A percentile compares a stretch with the other conserved stretches of the same genome.
phyloP scores from a whole-genome alignment of 805 yeast species.

The Starmerella kuoi region DNA sequence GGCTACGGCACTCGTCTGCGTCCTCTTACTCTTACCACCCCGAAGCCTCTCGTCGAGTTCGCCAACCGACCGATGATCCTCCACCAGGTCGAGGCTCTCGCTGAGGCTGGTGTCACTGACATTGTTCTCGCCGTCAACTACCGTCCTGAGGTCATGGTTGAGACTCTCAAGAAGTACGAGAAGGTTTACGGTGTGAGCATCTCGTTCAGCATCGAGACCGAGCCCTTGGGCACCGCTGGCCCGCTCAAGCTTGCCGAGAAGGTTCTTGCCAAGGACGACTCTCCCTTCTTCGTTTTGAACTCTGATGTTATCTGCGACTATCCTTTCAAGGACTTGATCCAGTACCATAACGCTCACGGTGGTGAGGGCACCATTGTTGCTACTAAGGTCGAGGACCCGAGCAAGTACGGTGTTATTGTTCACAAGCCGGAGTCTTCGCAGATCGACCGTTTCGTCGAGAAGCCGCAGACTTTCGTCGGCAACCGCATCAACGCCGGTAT shows the following conservation, averaged over 20 bases:
- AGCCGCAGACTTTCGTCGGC: slow-evolving; percentile 98
- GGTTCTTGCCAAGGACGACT: slow-evolving; percentile 81
- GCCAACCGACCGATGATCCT: slow-evolving; percentile 98
- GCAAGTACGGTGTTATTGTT: slow-evolving; percentile 98
- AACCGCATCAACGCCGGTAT: slow-evolving; percentile 99
- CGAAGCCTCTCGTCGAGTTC: slow-evolving; percentile 95
- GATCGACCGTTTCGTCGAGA: slow-evolving; percentile 97
- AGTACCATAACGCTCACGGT: slow-evolving; percentile 90
- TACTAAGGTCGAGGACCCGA: slow-evolving; percentile 98
- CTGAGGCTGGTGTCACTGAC: slow-evolving; percentile 97
- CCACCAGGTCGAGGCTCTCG: slow-evolving; percentile 96
- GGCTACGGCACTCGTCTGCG: slow-evolving; percentile 99
- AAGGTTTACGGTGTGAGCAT: slow-evolving; percentile 85
- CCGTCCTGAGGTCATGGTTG: slow-evolving; percentile 98
- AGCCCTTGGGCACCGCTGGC: slow-evolving; percentile 99
- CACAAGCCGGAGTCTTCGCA: slow-evolving; percentile 90
- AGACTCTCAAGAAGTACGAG: slow-evolving; percentile 87
- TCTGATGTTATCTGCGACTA: slow-evolving; percentile 98
- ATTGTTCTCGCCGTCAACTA: slow-evolving; percentile 97
- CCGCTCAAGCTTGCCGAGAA: slow-evolving; percentile 95
- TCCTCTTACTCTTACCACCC: slow-evolving; percentile 89
- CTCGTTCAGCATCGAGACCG: slow-evolving; percentile 97
- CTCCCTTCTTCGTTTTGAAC: slow-evolving; percentile 95
- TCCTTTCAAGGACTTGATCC: slow-evolving; percentile 86
- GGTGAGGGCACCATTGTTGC: slow-evolving; percentile 98